phyloP scores from a whole-genome alignment of 257 asterid genomes.

The Handroanthus guayacan region DNA sequence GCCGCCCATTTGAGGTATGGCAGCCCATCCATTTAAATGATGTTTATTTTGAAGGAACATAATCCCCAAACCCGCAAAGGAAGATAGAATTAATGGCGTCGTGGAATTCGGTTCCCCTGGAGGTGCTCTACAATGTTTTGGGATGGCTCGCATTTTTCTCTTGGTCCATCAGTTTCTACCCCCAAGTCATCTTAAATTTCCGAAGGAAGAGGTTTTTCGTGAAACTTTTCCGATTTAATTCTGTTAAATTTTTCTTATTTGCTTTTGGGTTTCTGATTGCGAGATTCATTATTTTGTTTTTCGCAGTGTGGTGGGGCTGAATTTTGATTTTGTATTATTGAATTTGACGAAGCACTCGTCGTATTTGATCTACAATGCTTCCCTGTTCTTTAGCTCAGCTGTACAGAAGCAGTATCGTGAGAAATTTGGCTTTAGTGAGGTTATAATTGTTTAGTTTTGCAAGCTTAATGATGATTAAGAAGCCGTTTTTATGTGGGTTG shows the following conservation, averaged over 20 bases:
- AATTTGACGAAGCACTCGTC: slow-evolving; percentile 93
- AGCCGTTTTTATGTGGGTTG: neutral
- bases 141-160: slow-evolving; percentile 89
- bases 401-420: slow-evolving; percentile 78
- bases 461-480: neutral
- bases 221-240: neutral
- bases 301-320: slow-evolving; percentile 90
- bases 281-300: neutral
- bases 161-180: slow-evolving; percentile 97
- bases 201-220: slow-evolving; percentile 75
- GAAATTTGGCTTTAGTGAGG: slow-evolving; percentile 76
- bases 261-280: slow-evolving; percentile 2
- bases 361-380: slow-evolving; percentile 87
- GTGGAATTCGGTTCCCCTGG: slow-evolving; percentile 71
- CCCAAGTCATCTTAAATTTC: slow-evolving; percentile 79
- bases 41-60: neutral
- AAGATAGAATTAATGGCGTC: slow-evolving; percentile 52
- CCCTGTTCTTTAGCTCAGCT: slow-evolving; percentile 78
- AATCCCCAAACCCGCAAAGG: neutral
- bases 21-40: neutral
- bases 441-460: slow-evolving; percentile 14
- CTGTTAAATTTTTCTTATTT: neutral
- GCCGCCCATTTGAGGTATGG: neutral
- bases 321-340: slow-evolving; percentile 81
- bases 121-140: slow-evolving; percentile 68